These are phyloP conservation scores for Lizonia empirigonia DNA, from an alignment of 2,329 filamentous ascomycete genomes.

Conservation along the genomic window DNA sequence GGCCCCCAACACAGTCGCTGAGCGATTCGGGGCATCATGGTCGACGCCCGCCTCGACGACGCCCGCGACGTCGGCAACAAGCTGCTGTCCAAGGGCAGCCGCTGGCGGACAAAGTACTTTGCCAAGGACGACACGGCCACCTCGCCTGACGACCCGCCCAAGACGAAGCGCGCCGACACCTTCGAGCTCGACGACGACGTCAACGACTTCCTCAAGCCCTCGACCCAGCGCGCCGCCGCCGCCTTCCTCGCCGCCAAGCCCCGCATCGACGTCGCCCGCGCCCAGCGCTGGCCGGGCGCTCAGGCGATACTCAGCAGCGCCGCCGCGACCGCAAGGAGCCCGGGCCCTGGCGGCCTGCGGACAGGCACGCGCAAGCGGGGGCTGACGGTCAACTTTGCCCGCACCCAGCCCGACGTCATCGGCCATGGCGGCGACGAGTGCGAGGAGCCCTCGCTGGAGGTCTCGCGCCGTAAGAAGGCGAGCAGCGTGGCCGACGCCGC, in stretches of 20 bases:
- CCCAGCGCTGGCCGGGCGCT: slow-evolving; percentile 59
- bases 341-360: slow-evolving; percentile 45
- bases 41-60: slow-evolving; percentile 33
- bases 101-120: slow-evolving; percentile 60
- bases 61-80: slow-evolving; percentile 33
- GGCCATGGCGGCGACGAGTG: slow-evolving; percentile 91
- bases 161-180: slow-evolving; percentile 29
- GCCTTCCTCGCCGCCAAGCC: slow-evolving; percentile 44
- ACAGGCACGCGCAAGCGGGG: slow-evolving; percentile 62
- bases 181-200: slow-evolving; percentile 55
- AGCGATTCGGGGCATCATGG: slow-evolving; percentile 31
- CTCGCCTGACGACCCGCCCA: slow-evolving; percentile 33
- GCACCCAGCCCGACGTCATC: slow-evolving; percentile 77
- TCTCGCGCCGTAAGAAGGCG: slow-evolving; percentile 63
- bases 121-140: slow-evolving; percentile 48
- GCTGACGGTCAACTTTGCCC: slow-evolving; percentile 74
- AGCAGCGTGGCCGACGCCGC: slow-evolving; percentile 26
- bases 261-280: slow-evolving; percentile 57
- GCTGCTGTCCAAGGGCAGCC: slow-evolving; percentile 49
- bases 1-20: slow-evolving; percentile 5
- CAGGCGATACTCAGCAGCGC: slow-evolving; percentile 49
- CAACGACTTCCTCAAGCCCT: slow-evolving; percentile 63
- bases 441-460: slow-evolving; percentile 71
- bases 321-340: slow-evolving; percentile 40
- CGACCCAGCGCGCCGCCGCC: slow-evolving; percentile 49